Base-by-base conservation (phyloP, 345 rosid species). In the Salix viminalis region DNA sequence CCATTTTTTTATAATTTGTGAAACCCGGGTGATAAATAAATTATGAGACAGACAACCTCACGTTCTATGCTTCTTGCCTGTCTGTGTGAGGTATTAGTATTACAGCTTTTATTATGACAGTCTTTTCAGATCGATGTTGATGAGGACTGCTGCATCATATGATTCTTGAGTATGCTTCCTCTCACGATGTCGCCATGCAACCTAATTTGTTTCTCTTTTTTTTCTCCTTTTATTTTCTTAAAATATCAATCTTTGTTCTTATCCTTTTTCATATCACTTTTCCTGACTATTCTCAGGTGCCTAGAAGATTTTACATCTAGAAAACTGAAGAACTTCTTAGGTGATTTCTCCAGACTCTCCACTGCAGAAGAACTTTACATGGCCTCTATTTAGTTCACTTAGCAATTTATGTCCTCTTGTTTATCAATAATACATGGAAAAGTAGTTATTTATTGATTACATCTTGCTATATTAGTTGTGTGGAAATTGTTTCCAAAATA, bases 111-210 rank as follows among this genome's bases (percentile, higher is more conserved):
- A 46, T 46, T 15, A 46, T 3, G 16, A 15, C 8, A 52, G 58
- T 52, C n/a, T 14, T 62, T 62, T 62, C 24, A 23, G 30, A 24
- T 28, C 3, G 32, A 14, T 6, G 68, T 10, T n/a, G 68, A 65
- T 6, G 68, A 65, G 39, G 67, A 30, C 68, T 14, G 68, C 68
- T 12, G 36, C 68, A 65, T 14, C 68, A 30, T 14, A 58, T 32
- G 65, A 71, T 58, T 71, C 65, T 48, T 8, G 42, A 16, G 65
- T 15, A 50, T 70, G 73, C 73, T 70, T 70, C 62, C 41, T 48
- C 9, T 28, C 21, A 4, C 61, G 3, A 46, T 2, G 46, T 41
- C 46, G 46, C 36, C 32, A 18, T 26, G 13, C n/a, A 21, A 21
- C 50, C 37, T 36, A 36, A 36, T 44, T 34, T 26, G 10, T 23